Percentiles rank a stretch among this genome's conserved stretches.
These are phyloP conservation scores for Gnaphalium uliginosum DNA, from an alignment of 129 eudicot genomes.

Conservation along the genomic window DNA sequence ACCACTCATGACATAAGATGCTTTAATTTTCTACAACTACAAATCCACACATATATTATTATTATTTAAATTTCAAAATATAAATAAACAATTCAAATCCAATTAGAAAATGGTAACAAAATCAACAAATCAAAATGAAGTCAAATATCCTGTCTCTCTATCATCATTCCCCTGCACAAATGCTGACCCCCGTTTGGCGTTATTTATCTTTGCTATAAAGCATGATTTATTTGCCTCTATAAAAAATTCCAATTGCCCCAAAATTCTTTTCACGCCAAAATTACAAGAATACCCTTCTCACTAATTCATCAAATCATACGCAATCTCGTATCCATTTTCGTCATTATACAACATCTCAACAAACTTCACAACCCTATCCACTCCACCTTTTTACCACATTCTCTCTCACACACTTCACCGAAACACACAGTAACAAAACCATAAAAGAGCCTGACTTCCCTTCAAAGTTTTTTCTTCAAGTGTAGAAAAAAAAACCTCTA, in stretches of 20 bases:
- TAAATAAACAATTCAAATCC: too few species aligned
- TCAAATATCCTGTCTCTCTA: constrained; percentile 22
- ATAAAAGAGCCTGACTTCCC: constrained; percentile 20
- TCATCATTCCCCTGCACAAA: constrained; percentile 24
- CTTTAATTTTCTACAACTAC: too few species aligned
- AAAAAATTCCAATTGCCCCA: constrained; percentile 26
- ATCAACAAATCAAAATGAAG: not conserved
- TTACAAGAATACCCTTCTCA: constrained; percentile 18
- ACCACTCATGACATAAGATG: too few species aligned
- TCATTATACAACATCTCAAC: constrained; percentile 20
- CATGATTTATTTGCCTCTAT: constrained; percentile 7
- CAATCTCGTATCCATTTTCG: constrained; percentile 1
- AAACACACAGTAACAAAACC: constrained; percentile 29
- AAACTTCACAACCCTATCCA: constrained; percentile 37
- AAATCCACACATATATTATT: too few species aligned
- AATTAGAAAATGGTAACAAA: not conserved
- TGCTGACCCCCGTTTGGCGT: constrained; percentile 28
- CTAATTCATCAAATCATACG: not conserved
- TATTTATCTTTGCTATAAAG: constrained; percentile 21
- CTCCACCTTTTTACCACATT: constrained; percentile 10
- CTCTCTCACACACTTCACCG: constrained; percentile 35
- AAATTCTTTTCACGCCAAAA: not conserved
- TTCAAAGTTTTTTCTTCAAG: constrained; percentile 33
- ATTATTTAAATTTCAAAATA: too few species aligned
- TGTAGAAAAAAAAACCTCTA: not conserved